Evolutionary conservation across 202 grass and related monocot species (phyloP).

Genomic region (Schoenoplectus triqueter): DNA sequence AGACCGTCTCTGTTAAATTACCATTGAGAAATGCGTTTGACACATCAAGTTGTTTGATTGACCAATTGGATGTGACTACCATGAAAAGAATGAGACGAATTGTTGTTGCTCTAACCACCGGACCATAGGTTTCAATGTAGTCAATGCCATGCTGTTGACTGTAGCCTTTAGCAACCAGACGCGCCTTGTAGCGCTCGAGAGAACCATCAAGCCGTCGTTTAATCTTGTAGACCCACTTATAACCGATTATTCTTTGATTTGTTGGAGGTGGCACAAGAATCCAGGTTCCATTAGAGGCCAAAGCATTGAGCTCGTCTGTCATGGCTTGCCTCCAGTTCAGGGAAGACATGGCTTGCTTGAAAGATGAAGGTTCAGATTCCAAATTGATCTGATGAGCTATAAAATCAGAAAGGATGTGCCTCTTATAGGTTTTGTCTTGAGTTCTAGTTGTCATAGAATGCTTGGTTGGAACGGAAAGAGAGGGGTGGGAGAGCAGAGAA

Average conservation of each 20-base stretch:
- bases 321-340: too few relatives aligned
- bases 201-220: background rate
- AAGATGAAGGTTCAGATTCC: background rate
- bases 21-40: too few relatives aligned
- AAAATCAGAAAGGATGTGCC: background rate
- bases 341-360: background rate
- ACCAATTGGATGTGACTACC: background rate
- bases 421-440: background rate
- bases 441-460: background rate
- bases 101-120: too few relatives aligned
- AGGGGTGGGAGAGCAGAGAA: too few relatives aligned
- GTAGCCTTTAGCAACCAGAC: background rate
- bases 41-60: too few relatives aligned
- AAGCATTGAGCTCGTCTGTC: background rate
- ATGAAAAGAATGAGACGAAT: too few relatives aligned
- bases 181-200: background rate
- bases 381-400: background rate
- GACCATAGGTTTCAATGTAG: too few relatives aligned
- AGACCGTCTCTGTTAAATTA: too few relatives aligned
- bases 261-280: background rate
- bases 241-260: background rate
- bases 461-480: too few relatives aligned
- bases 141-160: too few relatives aligned
- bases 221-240: background rate
- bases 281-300: background rate